Conservation (phyloP, 2,329 filamentous ascomycete species). For the Fusarium heterosporum region DNA sequence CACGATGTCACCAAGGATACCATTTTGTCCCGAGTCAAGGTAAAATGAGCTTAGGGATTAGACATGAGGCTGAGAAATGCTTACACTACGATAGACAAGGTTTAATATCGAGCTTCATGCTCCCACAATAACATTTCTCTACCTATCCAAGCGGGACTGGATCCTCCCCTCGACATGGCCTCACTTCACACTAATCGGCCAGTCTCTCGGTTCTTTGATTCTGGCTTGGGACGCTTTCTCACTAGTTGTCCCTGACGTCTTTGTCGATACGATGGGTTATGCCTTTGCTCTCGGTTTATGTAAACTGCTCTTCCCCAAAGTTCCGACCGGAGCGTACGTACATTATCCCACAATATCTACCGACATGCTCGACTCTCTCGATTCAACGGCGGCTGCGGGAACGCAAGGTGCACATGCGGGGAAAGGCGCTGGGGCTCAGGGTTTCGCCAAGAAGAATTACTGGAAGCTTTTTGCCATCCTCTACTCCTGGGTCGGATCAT, state of each 20-base stretch:
- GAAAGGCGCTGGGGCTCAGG: constrained; percentile 77
- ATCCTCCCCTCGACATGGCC: constrained; percentile 91
- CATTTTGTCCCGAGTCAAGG: constrained; percentile 82
- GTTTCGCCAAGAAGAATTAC: constrained; percentile 80
- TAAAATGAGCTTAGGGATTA: constrained; percentile 51
- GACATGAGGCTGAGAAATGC: background rate
- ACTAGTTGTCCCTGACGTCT: constrained; percentile 91
- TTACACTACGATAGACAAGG: constrained; percentile 66
- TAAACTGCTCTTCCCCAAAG: constrained; percentile 81
- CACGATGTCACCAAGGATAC: constrained; percentile 84
- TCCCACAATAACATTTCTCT: constrained; percentile 87
- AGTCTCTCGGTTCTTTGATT: constrained; percentile 88
- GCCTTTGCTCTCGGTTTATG: constrained; percentile 87
- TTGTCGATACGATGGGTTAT: constrained; percentile 98
- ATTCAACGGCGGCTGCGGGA: constrained; percentile 69
- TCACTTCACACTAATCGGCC: constrained; percentile 91
- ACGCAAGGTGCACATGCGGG: constrained; percentile 84
- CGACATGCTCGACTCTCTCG: constrained; percentile 91
- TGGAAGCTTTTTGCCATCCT: constrained; percentile 87
- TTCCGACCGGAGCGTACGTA: constrained; percentile 93
- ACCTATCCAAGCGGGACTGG: constrained; percentile 87
- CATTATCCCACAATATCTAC: constrained; percentile 99
- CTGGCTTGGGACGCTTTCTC: constrained; percentile 93
- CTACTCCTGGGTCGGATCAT: constrained; percentile 85
- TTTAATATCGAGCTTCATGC: constrained; percentile 94